Evolutionary conservation across 345 rosid species (phyloP).

Genomic region (Schrenkiella parvula): DNA sequence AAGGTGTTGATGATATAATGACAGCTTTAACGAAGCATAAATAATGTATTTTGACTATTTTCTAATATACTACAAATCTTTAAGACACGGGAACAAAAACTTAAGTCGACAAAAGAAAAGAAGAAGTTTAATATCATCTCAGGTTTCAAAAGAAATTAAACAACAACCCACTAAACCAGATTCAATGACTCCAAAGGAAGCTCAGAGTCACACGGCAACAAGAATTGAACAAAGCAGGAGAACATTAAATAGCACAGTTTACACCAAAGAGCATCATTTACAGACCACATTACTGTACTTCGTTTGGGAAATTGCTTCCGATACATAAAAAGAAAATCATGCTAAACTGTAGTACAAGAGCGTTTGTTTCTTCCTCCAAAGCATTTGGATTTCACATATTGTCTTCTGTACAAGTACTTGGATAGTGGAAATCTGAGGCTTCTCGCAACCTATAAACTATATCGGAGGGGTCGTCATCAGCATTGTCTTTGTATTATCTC

Average conservation of each 20-base stretch:
- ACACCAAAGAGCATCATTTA: too few species aligned
- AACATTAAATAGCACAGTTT: too few species aligned
- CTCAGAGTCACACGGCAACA: not conserved
- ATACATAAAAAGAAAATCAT: too few species aligned
- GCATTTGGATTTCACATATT: not conserved
- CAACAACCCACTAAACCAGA: not conserved
- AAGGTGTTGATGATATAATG: not conserved
- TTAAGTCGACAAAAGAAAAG: not conserved
- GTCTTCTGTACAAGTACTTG: slow-evolving; percentile 43
- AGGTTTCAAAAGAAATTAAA: not conserved
- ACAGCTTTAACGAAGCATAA: not conserved
- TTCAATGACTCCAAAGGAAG: not conserved
- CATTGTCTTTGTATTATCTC: not conserved
- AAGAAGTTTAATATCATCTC: not conserved
- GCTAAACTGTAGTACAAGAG: too few species aligned
- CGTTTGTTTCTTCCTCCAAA: not conserved
- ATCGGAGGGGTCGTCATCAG: slow-evolving; percentile 9
- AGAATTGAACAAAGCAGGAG: not conserved
- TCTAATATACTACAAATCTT: not conserved
- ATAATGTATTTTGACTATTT: not conserved
- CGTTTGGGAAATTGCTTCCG: too few species aligned
- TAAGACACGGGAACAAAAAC: not conserved
- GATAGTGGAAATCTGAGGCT: slow-evolving; percentile 71
- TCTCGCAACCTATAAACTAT: slow-evolving; percentile 61
- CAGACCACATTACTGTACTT: too few species aligned